phyloP scores from a whole-genome alignment of 306 rosid species.

The Abrus precatorius region DNA sequence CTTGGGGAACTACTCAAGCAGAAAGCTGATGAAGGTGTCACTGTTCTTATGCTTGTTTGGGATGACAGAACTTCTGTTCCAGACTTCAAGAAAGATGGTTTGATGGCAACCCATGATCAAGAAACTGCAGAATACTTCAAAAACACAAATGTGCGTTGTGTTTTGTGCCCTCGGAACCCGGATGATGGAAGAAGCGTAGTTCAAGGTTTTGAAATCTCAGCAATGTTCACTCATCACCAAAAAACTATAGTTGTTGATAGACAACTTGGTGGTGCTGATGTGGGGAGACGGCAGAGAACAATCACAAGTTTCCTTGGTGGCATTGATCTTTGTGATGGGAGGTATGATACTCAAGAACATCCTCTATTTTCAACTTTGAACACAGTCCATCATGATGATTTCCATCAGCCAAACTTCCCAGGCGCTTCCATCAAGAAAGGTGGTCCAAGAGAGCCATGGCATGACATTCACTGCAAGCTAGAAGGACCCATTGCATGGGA shows the following conservation, averaged over 20 bases:
- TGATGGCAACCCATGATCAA: conserved; percentile 85
- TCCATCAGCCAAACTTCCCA: conserved; percentile 85
- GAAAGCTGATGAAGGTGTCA: conserved; percentile 81
- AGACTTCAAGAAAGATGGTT: conserved; percentile 72
- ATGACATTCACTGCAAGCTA: conserved; percentile 85
- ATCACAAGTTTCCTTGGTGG: conserved; percentile 81
- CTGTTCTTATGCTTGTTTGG: conserved; percentile 87
- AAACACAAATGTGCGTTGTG: conserved; percentile 69
- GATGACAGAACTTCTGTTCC: conserved; percentile 75
- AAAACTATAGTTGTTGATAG: conserved; percentile 73
- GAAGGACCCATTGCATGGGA: conserved; percentile 92
- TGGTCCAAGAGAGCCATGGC: conserved; percentile 98
- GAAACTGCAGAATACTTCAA: conserved; percentile 68
- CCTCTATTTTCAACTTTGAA: conserved; percentile 68
- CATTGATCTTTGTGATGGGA: conserved; percentile 89
- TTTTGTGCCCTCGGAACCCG: conserved; percentile 77
- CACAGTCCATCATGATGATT: conserved; percentile 65
- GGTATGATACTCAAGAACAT: conserved; percentile 79
- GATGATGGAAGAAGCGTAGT: conserved; percentile 67
- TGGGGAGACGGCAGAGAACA: conserved; percentile 46
- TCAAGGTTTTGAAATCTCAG: conserved; percentile 65
- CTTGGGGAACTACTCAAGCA: conserved; percentile 77
- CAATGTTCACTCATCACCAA: conserved; percentile 94
- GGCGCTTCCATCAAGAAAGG: conserved; percentile 80
- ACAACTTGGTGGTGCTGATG: neutral